These are phyloP conservation scores for Clarkia xantiana DNA, from an alignment of 345 rosid genomes.

Conservation along the genomic window DNA sequence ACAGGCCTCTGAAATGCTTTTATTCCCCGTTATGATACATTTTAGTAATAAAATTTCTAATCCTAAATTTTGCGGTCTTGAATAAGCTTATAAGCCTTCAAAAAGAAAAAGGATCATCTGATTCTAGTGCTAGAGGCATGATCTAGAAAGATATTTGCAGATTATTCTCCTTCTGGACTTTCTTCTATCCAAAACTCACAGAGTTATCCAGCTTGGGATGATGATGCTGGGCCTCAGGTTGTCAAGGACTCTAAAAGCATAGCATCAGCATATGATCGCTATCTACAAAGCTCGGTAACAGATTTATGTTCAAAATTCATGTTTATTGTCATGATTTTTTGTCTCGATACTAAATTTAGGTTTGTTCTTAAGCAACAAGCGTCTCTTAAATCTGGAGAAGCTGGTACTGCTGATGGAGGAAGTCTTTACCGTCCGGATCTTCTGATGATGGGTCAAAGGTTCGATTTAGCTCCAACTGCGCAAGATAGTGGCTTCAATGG, in stretches of 20 bases:
- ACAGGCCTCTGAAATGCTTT: no score
- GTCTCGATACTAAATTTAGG: slow-evolving; percentile 10
- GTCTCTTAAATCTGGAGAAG: slow-evolving; percentile 46
- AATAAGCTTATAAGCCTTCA: not conserved
- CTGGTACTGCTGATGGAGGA: slow-evolving; percentile 22
- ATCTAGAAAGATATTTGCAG: slow-evolving; percentile 9
- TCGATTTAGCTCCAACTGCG: slow-evolving; percentile 31
- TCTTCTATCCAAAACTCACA: slow-evolving; percentile 33
- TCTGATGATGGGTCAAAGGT: slow-evolving; percentile 23
- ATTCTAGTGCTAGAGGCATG: not conserved
- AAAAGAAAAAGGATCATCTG: not conserved
- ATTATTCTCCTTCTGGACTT: slow-evolving; percentile 26
- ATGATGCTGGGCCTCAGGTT: slow-evolving; percentile 22
- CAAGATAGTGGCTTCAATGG: slow-evolving; percentile 24
- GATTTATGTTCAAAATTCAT: slow-evolving; percentile 1
- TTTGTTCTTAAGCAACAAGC: slow-evolving; percentile 39
- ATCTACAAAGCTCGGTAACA: slow-evolving; percentile 46
- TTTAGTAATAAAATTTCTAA: no score
- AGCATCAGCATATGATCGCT: slow-evolving; percentile 71
- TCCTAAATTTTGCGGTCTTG: not conserved
- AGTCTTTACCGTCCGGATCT: slow-evolving; percentile 30
- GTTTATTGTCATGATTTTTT: slow-evolving; percentile 4
- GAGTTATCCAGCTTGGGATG: slow-evolving; percentile 42
- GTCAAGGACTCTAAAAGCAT: slow-evolving; percentile 59
- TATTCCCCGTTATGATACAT: no score